phyloP scores from a whole-genome alignment of 805 yeast genomes.

The Sungouiella blattae region DNA sequence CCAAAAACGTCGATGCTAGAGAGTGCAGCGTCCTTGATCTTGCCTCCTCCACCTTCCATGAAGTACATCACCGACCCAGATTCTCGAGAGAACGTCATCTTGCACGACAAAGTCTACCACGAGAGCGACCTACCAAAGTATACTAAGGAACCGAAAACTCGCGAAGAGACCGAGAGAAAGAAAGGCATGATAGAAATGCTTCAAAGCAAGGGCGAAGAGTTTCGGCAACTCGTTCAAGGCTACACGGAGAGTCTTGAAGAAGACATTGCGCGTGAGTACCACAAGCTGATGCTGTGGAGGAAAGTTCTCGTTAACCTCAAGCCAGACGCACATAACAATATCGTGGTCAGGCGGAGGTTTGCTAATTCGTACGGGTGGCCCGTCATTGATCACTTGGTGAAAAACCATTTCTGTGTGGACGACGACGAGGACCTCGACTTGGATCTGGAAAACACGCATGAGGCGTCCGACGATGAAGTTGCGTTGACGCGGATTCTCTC shows the following conservation, averaged over 20 bases:
- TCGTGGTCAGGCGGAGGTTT: conserved; percentile 81
- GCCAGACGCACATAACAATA: conserved; percentile 95
- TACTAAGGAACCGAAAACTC: neutral
- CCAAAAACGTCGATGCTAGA: conserved; percentile 76
- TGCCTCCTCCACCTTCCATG: conserved; percentile 77
- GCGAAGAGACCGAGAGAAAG: conserved; percentile 1
- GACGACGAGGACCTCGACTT: conserved; percentile 14
- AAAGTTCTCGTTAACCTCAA: conserved; percentile 80
- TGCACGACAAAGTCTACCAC: conserved; percentile 77
- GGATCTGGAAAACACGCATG: conserved; percentile 1
- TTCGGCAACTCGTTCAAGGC: conserved; percentile 12
- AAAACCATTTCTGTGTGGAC: conserved; percentile 51
- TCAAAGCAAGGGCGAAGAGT: conserved; percentile 14
- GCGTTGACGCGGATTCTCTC: conserved; percentile 21
- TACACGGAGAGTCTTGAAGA: conserved; percentile 57
- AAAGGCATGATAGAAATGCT: conserved; percentile 14
- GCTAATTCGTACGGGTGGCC: conserved; percentile 96
- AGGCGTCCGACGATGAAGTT: conserved; percentile 13
- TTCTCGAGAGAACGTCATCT: conserved; percentile 58
- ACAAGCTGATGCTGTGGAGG: conserved; percentile 79
- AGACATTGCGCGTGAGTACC: conserved; percentile 85
- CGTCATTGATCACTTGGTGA: conserved; percentile 77
- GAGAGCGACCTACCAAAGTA: conserved; percentile 47
- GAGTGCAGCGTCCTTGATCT: conserved; percentile 70
- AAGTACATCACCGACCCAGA: conserved; percentile 67